phyloP scores from a whole-genome alignment of 2,329 filamentous ascomycete genomes.

The Aspergillus versicolor region DNA sequence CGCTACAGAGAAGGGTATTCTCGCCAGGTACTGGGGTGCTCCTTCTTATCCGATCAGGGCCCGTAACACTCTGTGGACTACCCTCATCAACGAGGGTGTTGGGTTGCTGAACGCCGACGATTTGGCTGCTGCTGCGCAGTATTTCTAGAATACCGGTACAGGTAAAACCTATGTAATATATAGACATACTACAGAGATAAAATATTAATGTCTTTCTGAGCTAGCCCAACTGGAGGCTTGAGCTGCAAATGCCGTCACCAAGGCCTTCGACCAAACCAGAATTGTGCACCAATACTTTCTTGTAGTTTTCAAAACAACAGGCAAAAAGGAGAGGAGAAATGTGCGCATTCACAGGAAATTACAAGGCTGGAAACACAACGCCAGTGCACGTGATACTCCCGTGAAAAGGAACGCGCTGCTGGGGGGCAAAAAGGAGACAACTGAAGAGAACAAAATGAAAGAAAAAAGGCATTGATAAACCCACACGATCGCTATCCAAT shows the following conservation, averaged over 20 bases:
- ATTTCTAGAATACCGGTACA: slow-evolving; percentile 23
- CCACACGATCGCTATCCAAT: not conserved
- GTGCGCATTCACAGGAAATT: not conserved
- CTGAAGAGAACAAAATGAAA: slow-evolving; percentile 4
- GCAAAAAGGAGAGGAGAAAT: not conserved
- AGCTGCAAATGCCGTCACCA: not conserved
- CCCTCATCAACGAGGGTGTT: slow-evolving; percentile 57
- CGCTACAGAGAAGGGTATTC: slow-evolving; percentile 59
- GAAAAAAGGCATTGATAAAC: not conserved
- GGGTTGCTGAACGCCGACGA: slow-evolving; percentile 66
- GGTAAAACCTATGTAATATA: not conserved
- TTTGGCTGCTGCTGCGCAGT: slow-evolving; percentile 50
- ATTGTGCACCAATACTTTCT: not conserved
- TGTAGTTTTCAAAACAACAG: too few relatives aligned
- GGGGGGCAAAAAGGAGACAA: slow-evolving; percentile 1
- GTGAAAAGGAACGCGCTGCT: slow-evolving; percentile 11
- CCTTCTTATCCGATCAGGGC: slow-evolving; percentile 60
- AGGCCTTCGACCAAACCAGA: not conserved
- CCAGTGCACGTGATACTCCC: slow-evolving; percentile 17
- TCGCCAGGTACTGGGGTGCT: slow-evolving; percentile 62
- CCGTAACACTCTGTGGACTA: slow-evolving; percentile 59
- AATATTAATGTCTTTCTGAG: not conserved
- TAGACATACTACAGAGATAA: not conserved
- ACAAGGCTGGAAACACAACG: not conserved
- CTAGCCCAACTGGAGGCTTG: not conserved